Percentiles rank a stretch among this genome's conserved stretches.
Conservation (phyloP, 805 yeast genomes). For the Metschnikowia sp. region DNA sequence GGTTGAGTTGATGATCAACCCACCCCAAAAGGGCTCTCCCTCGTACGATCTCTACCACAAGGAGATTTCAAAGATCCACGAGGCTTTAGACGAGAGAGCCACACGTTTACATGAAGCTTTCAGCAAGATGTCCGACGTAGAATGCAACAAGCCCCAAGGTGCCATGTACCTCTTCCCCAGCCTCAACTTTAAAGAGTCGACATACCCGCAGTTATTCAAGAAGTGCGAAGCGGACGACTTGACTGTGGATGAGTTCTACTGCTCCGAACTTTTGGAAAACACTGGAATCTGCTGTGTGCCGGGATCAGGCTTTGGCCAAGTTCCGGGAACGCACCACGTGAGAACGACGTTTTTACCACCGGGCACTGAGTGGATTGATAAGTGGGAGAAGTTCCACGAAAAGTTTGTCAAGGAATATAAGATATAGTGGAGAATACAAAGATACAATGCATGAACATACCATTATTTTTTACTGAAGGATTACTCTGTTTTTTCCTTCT, state of each 20-base stretch:
- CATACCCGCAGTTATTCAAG: slow-evolving; percentile 52
- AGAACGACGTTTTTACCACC: slow-evolving; percentile 98
- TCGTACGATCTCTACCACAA: slow-evolving; percentile 63
- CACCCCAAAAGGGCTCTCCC: slow-evolving; percentile 76
- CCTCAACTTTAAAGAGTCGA: slow-evolving; percentile 50
- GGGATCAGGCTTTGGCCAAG: slow-evolving; percentile 96
- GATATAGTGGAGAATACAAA: neutral
- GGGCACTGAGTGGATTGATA: slow-evolving; percentile 81
- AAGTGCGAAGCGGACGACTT: slow-evolving; percentile 55
- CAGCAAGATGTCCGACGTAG: slow-evolving; percentile 71
- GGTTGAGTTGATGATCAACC: slow-evolving; percentile 89
- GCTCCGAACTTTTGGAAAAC: slow-evolving; percentile 72
- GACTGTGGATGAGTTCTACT: slow-evolving; percentile 84
- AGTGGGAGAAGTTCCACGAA: slow-evolving; percentile 77
- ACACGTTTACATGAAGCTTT: slow-evolving; percentile 65
- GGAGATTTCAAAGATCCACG: slow-evolving; percentile 63
- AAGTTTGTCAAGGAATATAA: slow-evolving; percentile 59
- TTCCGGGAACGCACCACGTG: slow-evolving; percentile 81
- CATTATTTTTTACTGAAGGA: too few species aligned
- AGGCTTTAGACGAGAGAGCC: slow-evolving; percentile 64
- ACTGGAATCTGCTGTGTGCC: slow-evolving; percentile 98
- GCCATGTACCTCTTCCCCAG: slow-evolving; percentile 97
- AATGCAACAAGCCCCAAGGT: slow-evolving; percentile 89
- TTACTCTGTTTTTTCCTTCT: slow-evolving; percentile 6
- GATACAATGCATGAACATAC: too few species aligned